Base-by-base conservation (phyloP, 179 eudicot species). In the Patellifolia procumbens region DNA sequence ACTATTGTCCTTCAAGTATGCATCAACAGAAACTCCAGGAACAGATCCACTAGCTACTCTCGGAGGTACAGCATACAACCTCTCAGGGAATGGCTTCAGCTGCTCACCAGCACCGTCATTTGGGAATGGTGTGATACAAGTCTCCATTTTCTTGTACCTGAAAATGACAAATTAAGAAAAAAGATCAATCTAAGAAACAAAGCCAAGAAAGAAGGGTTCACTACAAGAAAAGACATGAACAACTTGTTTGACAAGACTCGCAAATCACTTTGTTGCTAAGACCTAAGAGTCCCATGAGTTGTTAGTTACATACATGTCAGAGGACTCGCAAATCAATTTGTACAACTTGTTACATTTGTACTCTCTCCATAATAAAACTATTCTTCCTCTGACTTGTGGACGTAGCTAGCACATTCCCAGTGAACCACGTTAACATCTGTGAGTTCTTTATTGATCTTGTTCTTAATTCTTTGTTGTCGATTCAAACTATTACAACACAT, bases 141-240 rank as follows among this genome's bases (percentile, higher is more conserved):
- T 74, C 78, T 92, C 94, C 87, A 90, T 87, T 77, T 92, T 87
- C 85, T 89, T 90, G 85, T 92, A 92, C 97, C 97, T 92, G 73
- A 15, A 45, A 78, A 24, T 42, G n/a, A 70, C 29, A 46, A 72
- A 62, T 7, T n/a, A 70, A 11, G 46, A 64, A 34, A 66, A n/a
- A 70, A 39, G 29, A 46, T 16, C 71, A 43, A 67, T 20, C 52
- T 67, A 22, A 68, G 22, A 45, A 11, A 68, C 20, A 68, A 45
- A 31, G 53, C 26, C 34, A 75, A 20, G 13, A 55, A 49, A 64
- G 48, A 28, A 28, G 39, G 42, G 16, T 32, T 31, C 68, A 74
- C 20, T 20, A n/a, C 55, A 37, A 8, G 15, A 6, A 29, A 42
- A 32, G 45, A 29, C 46, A 46, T 2, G 24, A 31, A 46, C 55